Conservation (phyloP, 1,284 basidiomycete species). For the Laetiporus sulphureus region DNA sequence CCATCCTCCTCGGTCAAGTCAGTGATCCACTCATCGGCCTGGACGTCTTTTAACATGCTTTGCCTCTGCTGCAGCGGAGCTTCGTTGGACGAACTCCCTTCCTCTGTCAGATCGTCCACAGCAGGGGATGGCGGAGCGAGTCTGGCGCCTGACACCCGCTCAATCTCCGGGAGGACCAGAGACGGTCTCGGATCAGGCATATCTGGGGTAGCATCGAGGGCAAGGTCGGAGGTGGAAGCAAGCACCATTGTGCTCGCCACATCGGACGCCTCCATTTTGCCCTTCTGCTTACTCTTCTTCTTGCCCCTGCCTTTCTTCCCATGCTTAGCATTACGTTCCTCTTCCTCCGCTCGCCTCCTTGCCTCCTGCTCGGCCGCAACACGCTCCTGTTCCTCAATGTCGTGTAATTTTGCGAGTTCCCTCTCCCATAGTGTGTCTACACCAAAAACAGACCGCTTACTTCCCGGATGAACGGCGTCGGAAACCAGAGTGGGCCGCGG, state of each 20-base stretch:
- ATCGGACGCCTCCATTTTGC: slow-evolving; percentile 17
- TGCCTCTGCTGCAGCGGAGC: slow-evolving; percentile 19
- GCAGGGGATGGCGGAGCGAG: slow-evolving; percentile 38
- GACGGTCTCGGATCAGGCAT: slow-evolving; percentile 31
- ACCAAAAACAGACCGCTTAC: slow-evolving; percentile 71
- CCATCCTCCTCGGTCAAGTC: slow-evolving; percentile 59
- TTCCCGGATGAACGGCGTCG: slow-evolving; percentile 17
- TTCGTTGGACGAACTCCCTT: slow-evolving; percentile 43
- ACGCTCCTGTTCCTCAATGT: slow-evolving; percentile 62
- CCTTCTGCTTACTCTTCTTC: slow-evolving; percentile 37
- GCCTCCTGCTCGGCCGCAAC: slow-evolving; percentile 41
- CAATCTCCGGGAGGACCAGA: slow-evolving; percentile 51
- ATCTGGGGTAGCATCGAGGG: not conserved
- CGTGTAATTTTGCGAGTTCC: slow-evolving; percentile 66
- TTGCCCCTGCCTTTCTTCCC: slow-evolving; percentile 37
- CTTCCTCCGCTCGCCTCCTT: slow-evolving; percentile 37
- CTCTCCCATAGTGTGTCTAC: slow-evolving; percentile 78
- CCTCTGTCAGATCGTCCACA: slow-evolving; percentile 42
- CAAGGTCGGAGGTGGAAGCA: slow-evolving; percentile 3
- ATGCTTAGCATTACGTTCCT: slow-evolving; percentile 25
- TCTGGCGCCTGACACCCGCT: slow-evolving; percentile 30
- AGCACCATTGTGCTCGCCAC: slow-evolving; percentile 1
- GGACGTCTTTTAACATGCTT: slow-evolving; percentile 19
- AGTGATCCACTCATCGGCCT: slow-evolving; percentile 45
- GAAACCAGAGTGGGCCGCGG: slow-evolving; percentile 18